Evolutionary conservation across 2,329 filamentous ascomycete species (phyloP), one percentile per base, ranked within the genome.

Genomic region (Rasamsonia emersonii): DNA sequence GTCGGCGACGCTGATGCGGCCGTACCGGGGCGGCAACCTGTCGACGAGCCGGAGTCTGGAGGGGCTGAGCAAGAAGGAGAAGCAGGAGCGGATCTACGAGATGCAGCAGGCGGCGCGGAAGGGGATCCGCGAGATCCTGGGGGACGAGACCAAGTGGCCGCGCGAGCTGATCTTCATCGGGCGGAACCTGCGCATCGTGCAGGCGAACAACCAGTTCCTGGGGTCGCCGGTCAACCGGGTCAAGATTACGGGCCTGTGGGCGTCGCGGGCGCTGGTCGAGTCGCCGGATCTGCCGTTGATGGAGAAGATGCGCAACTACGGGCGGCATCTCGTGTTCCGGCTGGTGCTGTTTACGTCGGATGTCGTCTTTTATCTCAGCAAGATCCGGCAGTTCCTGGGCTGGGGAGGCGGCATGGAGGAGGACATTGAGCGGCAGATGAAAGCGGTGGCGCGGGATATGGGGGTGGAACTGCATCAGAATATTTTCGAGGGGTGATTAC

Each of bases 211-310:
- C 55, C 86, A 93, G 53, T 89, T 82, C 59, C 72, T 94, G 31
- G 86, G 86, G 14, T 85, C 79, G 1, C 88, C 88, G 0, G 86
- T 94, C 25, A 88, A 94, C 58, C 70, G 91, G 1, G 77, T 96
- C 58, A 95, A 95, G 64, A 86, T 93, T 55, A 95, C 91, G 41
- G 88, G 88, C 14, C 70, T 77, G 36, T 96, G 89, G 89, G 89
- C 89, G 1, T 84, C 77, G 38, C 70, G 83, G 14, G 86, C 85
- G 32, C 64, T 96, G n/a, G 80, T 81, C 15, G 79, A 93, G 58
- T 78, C 80, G 42, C 70, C 66, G 10, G 73, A 82, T 51, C 63
- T 86, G 35, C 71, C 72, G 3, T 65, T 73, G 36, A 51, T 61
- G 0, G 72, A 85, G 57, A 67, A 83, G 30, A 65, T 82, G 45